Evolutionary conservation across 1,284 basidiomycete genomes (phyloP).

Genomic region (Naganishia sp.): DNA sequence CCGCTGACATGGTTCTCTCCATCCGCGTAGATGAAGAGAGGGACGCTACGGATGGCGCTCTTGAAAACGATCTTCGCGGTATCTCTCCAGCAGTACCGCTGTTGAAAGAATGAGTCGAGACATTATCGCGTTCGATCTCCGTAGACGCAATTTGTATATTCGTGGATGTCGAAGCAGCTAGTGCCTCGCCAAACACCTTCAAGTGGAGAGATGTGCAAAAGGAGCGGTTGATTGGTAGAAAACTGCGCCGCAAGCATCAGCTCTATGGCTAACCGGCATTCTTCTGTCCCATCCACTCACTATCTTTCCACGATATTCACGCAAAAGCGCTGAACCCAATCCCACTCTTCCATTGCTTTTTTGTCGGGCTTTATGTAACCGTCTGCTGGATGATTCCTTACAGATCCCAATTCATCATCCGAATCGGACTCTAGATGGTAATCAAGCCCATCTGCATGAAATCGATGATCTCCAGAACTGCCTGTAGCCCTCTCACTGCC

Average conservation of each 20-base stretch:
- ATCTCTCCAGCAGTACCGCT: conserved; percentile 1
- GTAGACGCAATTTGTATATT: background rate
- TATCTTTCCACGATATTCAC: conserved; percentile 22
- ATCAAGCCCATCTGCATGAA: background rate
- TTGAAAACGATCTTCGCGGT: conserved; percentile 11
- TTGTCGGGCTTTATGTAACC: background rate
- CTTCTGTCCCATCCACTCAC: background rate
- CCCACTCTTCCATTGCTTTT: conserved; percentile 22
- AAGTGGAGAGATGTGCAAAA: conserved; percentile 28
- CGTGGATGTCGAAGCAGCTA: background rate
- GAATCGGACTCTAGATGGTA: conserved; percentile 4
- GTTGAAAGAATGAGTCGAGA: conserved; percentile 8
- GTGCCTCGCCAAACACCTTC: conserved; percentile 26
- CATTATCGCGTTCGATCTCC: background rate
- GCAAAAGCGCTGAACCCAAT: conserved; percentile 30
- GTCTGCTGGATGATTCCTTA: background rate
- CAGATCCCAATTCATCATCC: background rate
- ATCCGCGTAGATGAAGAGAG: background rate
- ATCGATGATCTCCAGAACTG: no score
- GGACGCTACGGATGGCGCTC: conserved; percentile 22
- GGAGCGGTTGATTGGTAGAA: conserved; percentile 2
- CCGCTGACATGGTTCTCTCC: conserved; percentile 1
- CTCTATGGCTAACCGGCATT: background rate
- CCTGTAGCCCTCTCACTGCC: background rate
- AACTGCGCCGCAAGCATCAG: conserved; percentile 4